Conservation (phyloP, 2,329 filamentous ascomycete species). For the Nothopassalora personata region DNA sequence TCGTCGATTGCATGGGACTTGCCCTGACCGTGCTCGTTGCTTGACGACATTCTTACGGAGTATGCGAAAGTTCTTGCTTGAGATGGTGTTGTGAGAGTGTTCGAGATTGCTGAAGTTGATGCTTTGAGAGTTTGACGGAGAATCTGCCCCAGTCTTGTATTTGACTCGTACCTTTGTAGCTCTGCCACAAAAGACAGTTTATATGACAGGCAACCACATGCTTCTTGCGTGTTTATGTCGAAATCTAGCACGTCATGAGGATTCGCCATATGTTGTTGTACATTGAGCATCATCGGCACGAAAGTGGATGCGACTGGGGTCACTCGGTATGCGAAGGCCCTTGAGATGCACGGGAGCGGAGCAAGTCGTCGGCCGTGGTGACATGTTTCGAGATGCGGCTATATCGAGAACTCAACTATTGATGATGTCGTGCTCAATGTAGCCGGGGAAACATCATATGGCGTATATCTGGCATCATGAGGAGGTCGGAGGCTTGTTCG, state of each 20-base stretch:
- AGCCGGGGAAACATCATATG: neutral
- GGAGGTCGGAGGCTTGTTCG: neutral
- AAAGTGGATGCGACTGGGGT: neutral
- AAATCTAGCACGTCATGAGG: conserved; percentile 1
- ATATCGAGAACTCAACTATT: neutral
- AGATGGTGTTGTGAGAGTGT: neutral
- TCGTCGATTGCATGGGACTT: neutral
- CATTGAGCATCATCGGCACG: neutral
- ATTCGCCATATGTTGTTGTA: neutral
- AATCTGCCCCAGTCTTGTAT: neutral
- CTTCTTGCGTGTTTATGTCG: neutral
- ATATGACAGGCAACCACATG: neutral
- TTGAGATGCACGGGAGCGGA: neutral
- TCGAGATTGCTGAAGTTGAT: neutral
- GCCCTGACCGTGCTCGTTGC: neutral
- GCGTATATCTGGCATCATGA: neutral
- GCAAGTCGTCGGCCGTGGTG: neutral
- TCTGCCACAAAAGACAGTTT: neutral
- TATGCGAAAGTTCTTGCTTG: neutral
- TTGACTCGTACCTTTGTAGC: neutral
- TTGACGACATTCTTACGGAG: neutral
- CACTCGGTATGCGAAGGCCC: neutral
- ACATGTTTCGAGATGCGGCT: neutral
- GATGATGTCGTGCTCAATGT: neutral
- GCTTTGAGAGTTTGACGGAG: neutral